Conservation (phyloP, 768 basidiomycete genomes). For the Mycena crocata region DNA sequence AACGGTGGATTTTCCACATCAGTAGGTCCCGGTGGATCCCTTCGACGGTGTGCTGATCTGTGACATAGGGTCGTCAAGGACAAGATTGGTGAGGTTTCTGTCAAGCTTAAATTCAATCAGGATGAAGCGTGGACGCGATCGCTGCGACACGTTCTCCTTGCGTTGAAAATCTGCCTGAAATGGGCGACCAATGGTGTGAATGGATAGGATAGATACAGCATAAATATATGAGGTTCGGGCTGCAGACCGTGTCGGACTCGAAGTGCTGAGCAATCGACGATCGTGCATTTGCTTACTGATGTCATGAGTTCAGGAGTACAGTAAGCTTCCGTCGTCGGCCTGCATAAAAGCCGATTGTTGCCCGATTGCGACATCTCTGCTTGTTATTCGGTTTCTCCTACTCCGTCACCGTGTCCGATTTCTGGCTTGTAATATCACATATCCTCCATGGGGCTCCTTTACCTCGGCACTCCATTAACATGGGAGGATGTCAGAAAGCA, state of each 20-base stretch:
- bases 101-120: slow-evolving; percentile 94
- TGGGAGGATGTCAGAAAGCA: slow-evolving; percentile 93
- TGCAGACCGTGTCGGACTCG: too few relatives aligned
- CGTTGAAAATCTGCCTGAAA: slow-evolving; percentile 88
- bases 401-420: neutral
- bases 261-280: too few relatives aligned
- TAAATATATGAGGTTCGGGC: too few relatives aligned
- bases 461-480: slow-evolving; percentile 89
- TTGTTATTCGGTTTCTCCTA: neutral
- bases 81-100: slow-evolving; percentile 94
- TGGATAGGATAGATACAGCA: slow-evolving; percentile 55
- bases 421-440: neutral
- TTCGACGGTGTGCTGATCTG: slow-evolving; percentile 20
- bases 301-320: too few relatives aligned
- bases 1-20: slow-evolving; percentile 83
- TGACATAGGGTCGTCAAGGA: slow-evolving; percentile 86
- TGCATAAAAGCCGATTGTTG: too few relatives aligned
- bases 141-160: slow-evolving; percentile 89
- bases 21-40: slow-evolving; percentile 64
- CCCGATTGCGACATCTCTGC: slow-evolving; percentile 21
- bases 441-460: slow-evolving; percentile 86
- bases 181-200: slow-evolving; percentile 86
- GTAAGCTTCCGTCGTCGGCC: too few relatives aligned
- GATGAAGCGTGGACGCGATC: slow-evolving; percentile 98
- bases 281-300: too few relatives aligned